Evolutionary conservation across 805 yeast species (phyloP).

Genomic region (Yarrowia phangngaensis): DNA sequence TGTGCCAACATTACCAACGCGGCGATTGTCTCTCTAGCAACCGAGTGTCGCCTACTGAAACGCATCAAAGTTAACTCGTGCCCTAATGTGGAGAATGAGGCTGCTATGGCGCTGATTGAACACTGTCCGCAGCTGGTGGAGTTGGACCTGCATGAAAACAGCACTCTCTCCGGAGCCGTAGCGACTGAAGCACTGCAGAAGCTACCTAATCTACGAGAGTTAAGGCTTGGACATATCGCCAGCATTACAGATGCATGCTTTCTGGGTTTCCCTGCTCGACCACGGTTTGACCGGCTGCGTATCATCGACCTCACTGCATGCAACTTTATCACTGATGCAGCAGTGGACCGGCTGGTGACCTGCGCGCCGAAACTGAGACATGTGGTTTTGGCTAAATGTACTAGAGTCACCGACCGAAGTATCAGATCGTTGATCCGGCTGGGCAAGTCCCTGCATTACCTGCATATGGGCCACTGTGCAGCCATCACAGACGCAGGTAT

Average conservation of each 20-base stretch:
- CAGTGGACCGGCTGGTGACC: constrained; percentile 65
- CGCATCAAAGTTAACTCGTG: constrained; percentile 79
- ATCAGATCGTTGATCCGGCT: constrained; percentile 65
- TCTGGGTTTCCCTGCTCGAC: constrained; percentile 48
- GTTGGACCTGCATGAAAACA: constrained; percentile 80
- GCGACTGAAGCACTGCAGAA: constrained; percentile 55
- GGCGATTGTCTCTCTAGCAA: constrained; percentile 57
- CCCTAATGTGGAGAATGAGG: constrained; percentile 57
- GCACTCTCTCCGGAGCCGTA: constrained; percentile 63
- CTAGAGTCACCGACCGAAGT: constrained; percentile 77
- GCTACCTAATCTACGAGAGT: constrained; percentile 74
- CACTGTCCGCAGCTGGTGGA: constrained; percentile 80
- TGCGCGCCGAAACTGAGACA: constrained; percentile 84
- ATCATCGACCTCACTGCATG: constrained; percentile 84
- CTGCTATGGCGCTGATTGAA: constrained; percentile 57
- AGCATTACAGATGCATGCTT: constrained; percentile 68
- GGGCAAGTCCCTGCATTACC: constrained; percentile 76
- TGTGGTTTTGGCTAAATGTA: constrained; percentile 84
- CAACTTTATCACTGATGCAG: constrained; percentile 69
- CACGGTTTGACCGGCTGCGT: constrained; percentile 59
- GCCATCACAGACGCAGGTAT: constrained; percentile 89
- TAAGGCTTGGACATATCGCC: constrained; percentile 70
- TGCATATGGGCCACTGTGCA: constrained; percentile 92
- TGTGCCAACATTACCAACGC: constrained; percentile 66
- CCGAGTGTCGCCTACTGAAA: constrained; percentile 67